Base-by-base conservation (phyloP, 768 basidiomycete genomes). In the Tephrocybe sp. region DNA sequence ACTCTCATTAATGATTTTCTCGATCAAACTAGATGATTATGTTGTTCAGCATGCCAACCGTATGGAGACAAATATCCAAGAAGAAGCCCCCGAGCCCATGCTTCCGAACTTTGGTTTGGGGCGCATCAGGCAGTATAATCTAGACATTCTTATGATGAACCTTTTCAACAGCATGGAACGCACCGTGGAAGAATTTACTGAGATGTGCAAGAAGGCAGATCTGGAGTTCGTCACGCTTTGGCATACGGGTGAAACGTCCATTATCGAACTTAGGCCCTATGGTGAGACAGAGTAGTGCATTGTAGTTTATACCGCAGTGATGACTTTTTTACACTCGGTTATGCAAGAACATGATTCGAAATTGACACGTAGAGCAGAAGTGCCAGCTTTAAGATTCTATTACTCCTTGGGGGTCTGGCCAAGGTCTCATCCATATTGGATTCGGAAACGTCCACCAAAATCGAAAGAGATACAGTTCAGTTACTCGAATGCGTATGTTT, bases 51-150 rank as follows among this genome's bases (percentile, higher is more conserved):
- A 63, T 38, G 58, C 59, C 12, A 55, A 58, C n/a, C 56, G 59
- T 22, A 42, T 49, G 12, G 43, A 53, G 12, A 35, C 51, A 32
- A 39, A 34, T 1, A 54, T 60, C 33, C 39, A 12, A 33, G 55
- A 12, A 33, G 55, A 63, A 56, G 76, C 75, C 3, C 76, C 76
- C 0, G 66, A 70, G 45, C 78, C 76, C 0, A 57, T 80, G 31
- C 64, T 78, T 1, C 70, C 77, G 4, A 77, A 77, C 60, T 77
- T 69, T 52, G 76, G 76, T 6, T 64, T 64, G 13, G 77, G 75
- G 2, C 63, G 63, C 23, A 58, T 69, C 30, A 58, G 68, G n/a
- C 62, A 64, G 39, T 78, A 78, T 56, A 64, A 71, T 41, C 66
- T 72, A 33, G 79, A 79, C 51, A 38, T 79, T 34, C 68, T 65